These are phyloP conservation scores for Colletotrichum tropicale DNA, from an alignment of 2,329 filamentous ascomycete species.

Conservation along the genomic window DNA sequence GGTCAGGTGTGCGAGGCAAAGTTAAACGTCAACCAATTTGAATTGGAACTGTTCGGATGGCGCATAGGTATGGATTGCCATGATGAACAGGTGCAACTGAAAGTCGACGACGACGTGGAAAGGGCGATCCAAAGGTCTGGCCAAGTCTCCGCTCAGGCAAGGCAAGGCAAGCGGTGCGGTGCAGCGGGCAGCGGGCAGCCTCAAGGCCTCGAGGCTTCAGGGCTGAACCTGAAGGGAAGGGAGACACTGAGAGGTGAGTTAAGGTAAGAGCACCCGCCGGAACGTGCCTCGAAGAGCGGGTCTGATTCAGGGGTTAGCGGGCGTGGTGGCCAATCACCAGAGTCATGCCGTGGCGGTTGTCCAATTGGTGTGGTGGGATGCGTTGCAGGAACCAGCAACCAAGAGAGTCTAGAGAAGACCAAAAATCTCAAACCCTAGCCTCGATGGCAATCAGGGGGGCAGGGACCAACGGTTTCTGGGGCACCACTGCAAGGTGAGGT, in stretches of 20 bases:
- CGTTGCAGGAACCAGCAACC: not conserved
- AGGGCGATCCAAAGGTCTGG: not conserved
- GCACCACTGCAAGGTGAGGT: not conserved
- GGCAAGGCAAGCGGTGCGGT: not conserved
- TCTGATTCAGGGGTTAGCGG: not conserved
- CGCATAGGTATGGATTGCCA: not conserved
- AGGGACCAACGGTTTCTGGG: constrained; percentile 10
- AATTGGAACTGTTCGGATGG: not conserved
- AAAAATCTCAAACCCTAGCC: constrained; percentile 16
- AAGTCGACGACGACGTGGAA: not conserved
- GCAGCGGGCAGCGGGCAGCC: not conserved
- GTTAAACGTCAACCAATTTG: not conserved
- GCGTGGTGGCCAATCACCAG: not conserved
- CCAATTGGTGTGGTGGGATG: not conserved
- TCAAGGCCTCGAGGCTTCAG: not conserved
- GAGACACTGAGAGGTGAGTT: not conserved
- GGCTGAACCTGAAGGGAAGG: constrained; percentile 1
- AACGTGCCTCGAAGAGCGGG: not conserved
- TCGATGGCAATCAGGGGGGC: not conserved
- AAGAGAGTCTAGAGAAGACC: not conserved
- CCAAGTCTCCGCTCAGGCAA: constrained; percentile 7
- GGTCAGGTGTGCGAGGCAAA: not conserved
- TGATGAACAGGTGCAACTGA: not conserved
- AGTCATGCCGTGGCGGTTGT: not conserved
- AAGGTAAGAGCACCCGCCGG: not conserved